These are phyloP conservation scores for Trifolium repens DNA, from an alignment of 306 rosid genomes.

Conservation along the genomic window DNA sequence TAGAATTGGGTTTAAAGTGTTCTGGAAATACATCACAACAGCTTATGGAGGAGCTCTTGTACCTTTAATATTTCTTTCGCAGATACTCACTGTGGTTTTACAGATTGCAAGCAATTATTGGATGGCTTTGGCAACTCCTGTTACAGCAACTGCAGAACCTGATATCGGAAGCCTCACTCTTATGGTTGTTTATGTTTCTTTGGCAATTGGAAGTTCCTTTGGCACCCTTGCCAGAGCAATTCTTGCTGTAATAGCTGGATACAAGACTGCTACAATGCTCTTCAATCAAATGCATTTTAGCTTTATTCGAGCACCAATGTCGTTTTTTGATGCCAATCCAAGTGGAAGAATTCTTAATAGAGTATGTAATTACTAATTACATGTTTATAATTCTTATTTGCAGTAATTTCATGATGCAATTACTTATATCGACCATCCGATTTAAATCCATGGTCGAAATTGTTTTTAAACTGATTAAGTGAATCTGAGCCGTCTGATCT, in stretches of 20 bases:
- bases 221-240: conserved; percentile 51
- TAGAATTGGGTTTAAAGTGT: conserved; percentile 66
- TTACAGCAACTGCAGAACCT: conserved; percentile 55
- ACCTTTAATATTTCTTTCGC: conserved; percentile 70
- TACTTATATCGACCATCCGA: not conserved
- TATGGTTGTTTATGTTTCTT: conserved; percentile 62
- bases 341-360: conserved; percentile 64
- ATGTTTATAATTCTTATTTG: not conserved
- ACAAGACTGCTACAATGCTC: conserved; percentile 70
- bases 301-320: conserved; percentile 81
- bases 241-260: conserved; percentile 59
- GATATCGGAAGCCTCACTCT: conserved; percentile 52
- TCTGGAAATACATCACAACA: conserved; percentile 69
- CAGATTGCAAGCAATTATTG: conserved; percentile 85
- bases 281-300: conserved; percentile 72
- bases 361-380: conserved; percentile 35
- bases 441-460: not conserved
- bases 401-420: not conserved
- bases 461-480: not conserved
- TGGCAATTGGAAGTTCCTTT: conserved; percentile 73
- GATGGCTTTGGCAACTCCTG: conserved; percentile 90
- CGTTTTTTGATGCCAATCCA: conserved; percentile 80
- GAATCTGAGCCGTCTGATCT: not conserved
- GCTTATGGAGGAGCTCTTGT: conserved; percentile 86
- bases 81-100: conserved; percentile 55